Evolutionary conservation across 192 early-diverging fungal genomes (phyloP).

Genomic region (Powellomyces hirtus): DNA sequence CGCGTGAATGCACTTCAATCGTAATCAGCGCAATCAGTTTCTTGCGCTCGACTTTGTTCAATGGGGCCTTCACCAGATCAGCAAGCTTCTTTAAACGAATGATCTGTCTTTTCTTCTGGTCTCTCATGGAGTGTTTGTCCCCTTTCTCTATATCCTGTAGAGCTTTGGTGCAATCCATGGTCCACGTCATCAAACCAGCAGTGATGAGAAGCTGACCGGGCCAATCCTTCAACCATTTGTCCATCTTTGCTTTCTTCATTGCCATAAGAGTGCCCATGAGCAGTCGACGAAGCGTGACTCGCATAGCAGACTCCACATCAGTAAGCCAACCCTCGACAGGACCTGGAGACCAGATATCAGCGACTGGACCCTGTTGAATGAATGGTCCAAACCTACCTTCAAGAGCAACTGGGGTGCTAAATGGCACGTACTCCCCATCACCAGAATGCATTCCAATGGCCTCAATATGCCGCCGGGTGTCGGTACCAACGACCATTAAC

Average conservation of each 20-base stretch:
- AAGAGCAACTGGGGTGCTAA: conserved; percentile 46
- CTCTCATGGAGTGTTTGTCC: conserved; percentile 55
- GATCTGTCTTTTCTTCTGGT: conserved; percentile 59
- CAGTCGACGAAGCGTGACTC: conserved; percentile 48
- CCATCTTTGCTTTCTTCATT: conserved; percentile 58
- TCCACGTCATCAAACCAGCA: conserved; percentile 57
- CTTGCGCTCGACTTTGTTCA: conserved; percentile 62
- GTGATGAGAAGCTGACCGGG: conserved; percentile 58
- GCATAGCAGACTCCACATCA: conserved; percentile 54
- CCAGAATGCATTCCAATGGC: conserved; percentile 60
- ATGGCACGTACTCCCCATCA: conserved; percentile 63
- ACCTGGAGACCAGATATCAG: conserved; percentile 37
- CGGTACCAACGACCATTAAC: conserved; percentile 45
- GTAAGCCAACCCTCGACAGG: conserved; percentile 56
- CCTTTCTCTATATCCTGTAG: conserved; percentile 58
- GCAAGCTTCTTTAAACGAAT: conserved; percentile 54
- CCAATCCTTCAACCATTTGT: conserved; percentile 66
- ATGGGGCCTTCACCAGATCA: conserved; percentile 48
- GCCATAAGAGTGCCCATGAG: conserved; percentile 47
- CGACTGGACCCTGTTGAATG: conserved; percentile 41
- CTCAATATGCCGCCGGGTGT: conserved; percentile 52
- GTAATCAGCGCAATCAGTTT: conserved; percentile 63
- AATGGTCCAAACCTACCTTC: conserved; percentile 48
- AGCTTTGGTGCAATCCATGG: conserved; percentile 56
- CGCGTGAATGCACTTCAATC: conserved; percentile 60